Conservation (phyloP, 371 early-diverging fungal genomes). For the Umbelopsis sp. region DNA sequence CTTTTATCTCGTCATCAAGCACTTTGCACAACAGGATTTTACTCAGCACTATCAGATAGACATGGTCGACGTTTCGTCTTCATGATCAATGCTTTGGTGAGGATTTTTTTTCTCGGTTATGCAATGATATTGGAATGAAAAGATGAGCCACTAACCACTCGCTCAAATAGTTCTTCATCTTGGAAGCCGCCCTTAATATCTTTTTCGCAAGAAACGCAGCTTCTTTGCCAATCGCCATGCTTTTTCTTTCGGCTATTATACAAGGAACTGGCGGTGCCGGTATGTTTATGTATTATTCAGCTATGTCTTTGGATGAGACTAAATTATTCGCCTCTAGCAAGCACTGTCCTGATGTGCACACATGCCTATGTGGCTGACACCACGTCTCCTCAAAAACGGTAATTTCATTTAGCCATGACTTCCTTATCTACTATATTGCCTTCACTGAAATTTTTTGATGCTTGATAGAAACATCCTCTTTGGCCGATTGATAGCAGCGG, state of each 20-base stretch:
- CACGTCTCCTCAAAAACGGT: background rate
- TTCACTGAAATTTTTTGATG: background rate
- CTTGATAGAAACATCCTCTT: background rate
- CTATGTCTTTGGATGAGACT: background rate
- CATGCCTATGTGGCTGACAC: constrained; percentile 5
- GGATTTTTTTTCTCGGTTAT: background rate
- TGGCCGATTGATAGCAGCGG: constrained; percentile 11
- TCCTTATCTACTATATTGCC: background rate
- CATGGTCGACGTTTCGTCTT: background rate
- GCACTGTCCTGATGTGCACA: constrained; percentile 12
- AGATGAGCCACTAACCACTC: no score
- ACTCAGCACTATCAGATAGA: constrained; percentile 7
- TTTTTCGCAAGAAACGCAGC: constrained; percentile 13
- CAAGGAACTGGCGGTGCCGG: constrained; percentile 12
- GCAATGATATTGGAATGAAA: no score
- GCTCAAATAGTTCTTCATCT: background rate
- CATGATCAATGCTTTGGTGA: constrained; percentile 2
- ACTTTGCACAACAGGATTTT: constrained; percentile 12
- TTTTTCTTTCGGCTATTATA: background rate
- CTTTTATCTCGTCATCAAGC: background rate
- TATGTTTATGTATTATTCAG: background rate
- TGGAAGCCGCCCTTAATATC: background rate
- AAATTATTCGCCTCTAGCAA: background rate
- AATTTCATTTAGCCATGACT: background rate
- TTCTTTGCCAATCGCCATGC: background rate